Base-by-base conservation (phyloP, 176 grass and related monocot species). In the Puccinellia tenuiflora region DNA sequence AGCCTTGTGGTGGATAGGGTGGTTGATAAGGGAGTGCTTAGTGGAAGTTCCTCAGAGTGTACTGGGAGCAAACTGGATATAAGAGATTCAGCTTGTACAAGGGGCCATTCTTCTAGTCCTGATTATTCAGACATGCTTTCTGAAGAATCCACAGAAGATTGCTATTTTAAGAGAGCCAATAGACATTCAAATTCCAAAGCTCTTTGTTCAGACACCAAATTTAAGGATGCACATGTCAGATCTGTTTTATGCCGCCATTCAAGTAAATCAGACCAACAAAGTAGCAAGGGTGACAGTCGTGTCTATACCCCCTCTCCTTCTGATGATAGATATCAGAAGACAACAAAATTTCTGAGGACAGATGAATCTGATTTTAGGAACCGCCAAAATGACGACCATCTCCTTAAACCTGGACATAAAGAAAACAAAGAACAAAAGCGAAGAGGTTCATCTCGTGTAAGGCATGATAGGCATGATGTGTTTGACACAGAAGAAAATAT, bases 61-160 rank as follows among this genome's bases (percentile, higher is more conserved):
- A 67, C 45, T 51, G 42, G 31, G 60, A 80, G 28, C 35, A 87
- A 94, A 84, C 35, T 55, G 24, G 43, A 56, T 75, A 50, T 50
- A 80, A 63, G 80, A 75, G 65, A 60, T 90, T 87, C 87, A 75
- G 52, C 55, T 66, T 79, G 18, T 85, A 53, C 46, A 68, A 80
- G 72, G 59, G 73, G 16, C 22, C 71, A 45, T 61, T 80, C 54
- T 74, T 78, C 55, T 53, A 83, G 69, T 68, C 67, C 73, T 80
- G 71, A 77, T 76, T 80, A 88, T 86, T 79, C 83, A 70, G 87
- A 83, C 83, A 62, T 34, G 29, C 63, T 64, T 92, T 92, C 89
- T 86, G 79, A 71, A 88, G 85, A 82, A 88, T 97, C 83, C 30
- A 55, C 77, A 25, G 79, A 90, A 69, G 76, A 85, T 56, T 24